Conservation (phyloP, 148 eudicot species). For the Selenicereus undatus region DNA sequence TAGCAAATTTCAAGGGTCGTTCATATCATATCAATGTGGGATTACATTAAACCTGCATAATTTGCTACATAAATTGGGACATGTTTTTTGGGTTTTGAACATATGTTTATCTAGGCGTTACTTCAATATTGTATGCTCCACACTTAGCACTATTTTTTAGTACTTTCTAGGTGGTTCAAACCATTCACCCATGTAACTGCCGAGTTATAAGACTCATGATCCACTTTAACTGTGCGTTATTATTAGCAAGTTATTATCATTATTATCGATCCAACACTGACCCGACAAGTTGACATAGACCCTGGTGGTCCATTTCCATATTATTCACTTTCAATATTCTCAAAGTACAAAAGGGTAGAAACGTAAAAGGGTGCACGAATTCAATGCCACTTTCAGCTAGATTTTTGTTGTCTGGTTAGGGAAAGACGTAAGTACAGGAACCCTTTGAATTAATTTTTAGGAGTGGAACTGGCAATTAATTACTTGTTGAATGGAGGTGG, state of each 20-base stretch:
- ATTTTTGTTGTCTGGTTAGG: not conserved
- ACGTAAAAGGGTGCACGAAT: not conserved
- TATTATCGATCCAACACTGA: not conserved
- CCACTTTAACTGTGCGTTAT: no score
- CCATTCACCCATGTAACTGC: no score
- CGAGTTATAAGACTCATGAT: no score
- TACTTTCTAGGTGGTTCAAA: no score
- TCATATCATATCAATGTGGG: not conserved
- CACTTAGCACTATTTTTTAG: no score
- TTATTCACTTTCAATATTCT: no score
- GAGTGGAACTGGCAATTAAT: not conserved
- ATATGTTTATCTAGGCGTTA: no score
- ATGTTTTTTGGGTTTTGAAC: no score
- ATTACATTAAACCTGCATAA: slow-evolving; percentile 1
- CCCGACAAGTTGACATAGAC: not conserved
- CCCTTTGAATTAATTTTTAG: not conserved
- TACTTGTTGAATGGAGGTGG: not conserved
- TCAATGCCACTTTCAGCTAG: not conserved
- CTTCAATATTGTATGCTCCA: no score
- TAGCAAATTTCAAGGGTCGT: not conserved
- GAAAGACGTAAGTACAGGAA: not conserved
- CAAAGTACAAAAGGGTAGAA: not conserved
- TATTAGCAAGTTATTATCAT: no score
- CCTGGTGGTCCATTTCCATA: not conserved
- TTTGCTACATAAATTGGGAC: slow-evolving; percentile 2